A percentile compares a stretch with the other conserved stretches of the same genome.
Conservation (phyloP, 805 yeast species). For the Cyberlindnera nakhonratchasimensis region DNA sequence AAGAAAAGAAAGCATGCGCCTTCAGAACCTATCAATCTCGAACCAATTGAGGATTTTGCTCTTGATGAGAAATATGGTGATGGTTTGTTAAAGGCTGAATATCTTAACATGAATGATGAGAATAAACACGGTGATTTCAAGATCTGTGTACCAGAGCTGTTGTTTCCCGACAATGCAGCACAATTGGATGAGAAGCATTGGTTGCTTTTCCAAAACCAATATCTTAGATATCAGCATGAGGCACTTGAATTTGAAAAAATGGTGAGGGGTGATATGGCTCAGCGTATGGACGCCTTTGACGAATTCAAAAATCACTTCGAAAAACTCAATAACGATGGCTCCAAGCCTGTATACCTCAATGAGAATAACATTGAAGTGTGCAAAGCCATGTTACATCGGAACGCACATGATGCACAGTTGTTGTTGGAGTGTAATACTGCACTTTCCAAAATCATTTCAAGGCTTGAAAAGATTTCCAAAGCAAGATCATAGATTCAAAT, state of each 20-base stretch:
- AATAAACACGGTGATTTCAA: background rate
- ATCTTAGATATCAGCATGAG: background rate
- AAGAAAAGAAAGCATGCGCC: conserved; percentile 1
- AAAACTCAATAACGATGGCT: background rate
- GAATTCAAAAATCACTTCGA: background rate
- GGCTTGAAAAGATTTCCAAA: background rate
- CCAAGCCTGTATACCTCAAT: background rate
- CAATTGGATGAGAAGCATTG: background rate
- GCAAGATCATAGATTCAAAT: too few relatives aligned
- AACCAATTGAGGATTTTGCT: background rate
- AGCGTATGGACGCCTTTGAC: background rate
- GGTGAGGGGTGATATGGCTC: background rate
- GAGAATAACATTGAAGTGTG: background rate
- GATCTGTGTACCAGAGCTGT: background rate
- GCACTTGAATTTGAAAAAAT: background rate
- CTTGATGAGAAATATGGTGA: background rate
- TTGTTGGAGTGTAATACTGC: background rate
- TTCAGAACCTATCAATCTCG: background rate
- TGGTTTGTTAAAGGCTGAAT: background rate
- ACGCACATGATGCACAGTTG: background rate
- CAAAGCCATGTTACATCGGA: background rate
- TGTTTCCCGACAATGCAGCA: background rate
- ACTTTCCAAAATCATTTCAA: background rate
- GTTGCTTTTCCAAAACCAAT: background rate
- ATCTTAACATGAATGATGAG: background rate